Base-by-base conservation (phyloP, 108 stramenopile genomes). In the Nannochloropsis granulata region DNA sequence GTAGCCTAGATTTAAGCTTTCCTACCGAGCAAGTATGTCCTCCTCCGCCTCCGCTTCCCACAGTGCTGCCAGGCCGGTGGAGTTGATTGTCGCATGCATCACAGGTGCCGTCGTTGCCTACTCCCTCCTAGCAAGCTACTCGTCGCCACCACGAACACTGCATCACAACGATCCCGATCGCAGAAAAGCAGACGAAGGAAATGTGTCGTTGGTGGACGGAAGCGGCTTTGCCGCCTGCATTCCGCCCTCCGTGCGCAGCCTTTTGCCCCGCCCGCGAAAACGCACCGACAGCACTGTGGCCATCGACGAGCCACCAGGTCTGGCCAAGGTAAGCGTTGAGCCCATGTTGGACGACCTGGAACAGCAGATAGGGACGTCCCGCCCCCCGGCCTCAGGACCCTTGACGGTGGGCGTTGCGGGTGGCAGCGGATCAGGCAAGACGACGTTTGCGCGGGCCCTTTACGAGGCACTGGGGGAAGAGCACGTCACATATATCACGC, bases 381-480 rank as follows among this genome's bases (percentile, higher is more conserved):
- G 56, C 8, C 56, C 16, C 21, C n/a, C 56, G 56, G n/a, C 0
- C n/a, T 71, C 56, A 10, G 82, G 45, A 45, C 83, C 83, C 16
- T 23, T 91, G 34, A 85, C 90, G 46, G 87, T 90, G 19, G 90
- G 90, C 24, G 86, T 91, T 25, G 91, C 91, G 12, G 91, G 91
- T 10, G 91, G 91, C 24, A 83, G 86, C 21, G 91, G 90, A 13
- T 89, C 88, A 44, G 91, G 91, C 14, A 91, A 91, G 87, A 95
- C 95, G 0, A 96, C 96, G 9, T 89, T 96, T 46, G 93, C 95
- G 12, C 84, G 88, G 25, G 91, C 92, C 43, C 82, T 97, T 11
- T 94, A 92, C 84, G 82, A 91, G 13, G 91, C 87, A 9, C 89
- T 96, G 13, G 94, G 93, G 0, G 89, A 90, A 16, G 84, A 90